Percentiles rank a stretch among this genome's conserved stretches.
Conservation (phyloP, 2,329 filamentous ascomycete genomes). For the Colletotrichum sp. region DNA sequence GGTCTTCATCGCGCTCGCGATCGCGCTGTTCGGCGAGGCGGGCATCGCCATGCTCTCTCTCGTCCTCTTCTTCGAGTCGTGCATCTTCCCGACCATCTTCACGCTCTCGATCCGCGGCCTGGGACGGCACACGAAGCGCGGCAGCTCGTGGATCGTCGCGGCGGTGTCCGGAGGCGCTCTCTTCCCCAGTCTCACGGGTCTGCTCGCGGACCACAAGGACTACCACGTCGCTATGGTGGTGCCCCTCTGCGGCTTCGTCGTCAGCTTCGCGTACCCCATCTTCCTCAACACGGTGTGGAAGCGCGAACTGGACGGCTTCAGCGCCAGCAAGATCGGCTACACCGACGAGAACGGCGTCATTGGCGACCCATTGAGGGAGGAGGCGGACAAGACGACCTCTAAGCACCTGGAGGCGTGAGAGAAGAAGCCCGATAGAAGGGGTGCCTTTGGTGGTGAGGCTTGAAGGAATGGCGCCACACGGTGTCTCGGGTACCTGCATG, state of each 20-base stretch:
- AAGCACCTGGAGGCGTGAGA: conserved; percentile 15
- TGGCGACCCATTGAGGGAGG: conserved; percentile 1
- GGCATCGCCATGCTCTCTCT: conserved; percentile 61
- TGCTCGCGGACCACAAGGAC: conserved; percentile 2
- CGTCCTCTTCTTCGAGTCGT: conserved; percentile 62
- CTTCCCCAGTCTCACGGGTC: conserved; percentile 2
- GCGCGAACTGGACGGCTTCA: conserved; percentile 15
- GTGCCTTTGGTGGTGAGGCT: neutral
- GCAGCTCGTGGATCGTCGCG: conserved; percentile 39
- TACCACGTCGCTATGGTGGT: conserved; percentile 65
- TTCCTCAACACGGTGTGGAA: conserved; percentile 56
- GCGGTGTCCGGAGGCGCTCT: conserved; percentile 2
- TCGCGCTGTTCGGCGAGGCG: conserved; percentile 54
- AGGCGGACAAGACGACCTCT: conserved; percentile 1
- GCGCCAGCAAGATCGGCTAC: conserved; percentile 15
- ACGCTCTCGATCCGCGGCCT: conserved; percentile 60
- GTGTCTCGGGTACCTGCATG: neutral
- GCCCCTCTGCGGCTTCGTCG: conserved; percentile 64
- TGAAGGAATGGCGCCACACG: neutral
- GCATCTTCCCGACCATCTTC: conserved; percentile 65
- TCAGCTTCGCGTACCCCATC: conserved; percentile 60
- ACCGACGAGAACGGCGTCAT: conserved; percentile 8
- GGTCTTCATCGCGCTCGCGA: conserved; percentile 59
- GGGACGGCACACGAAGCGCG: conserved; percentile 60
- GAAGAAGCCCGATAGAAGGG: neutral